A percentile compares a stretch with the other conserved stretches of the same genome.
Evolutionary conservation across 805 yeast genomes (phyloP).

Genomic region (Zygoascus flipseniorum): DNA sequence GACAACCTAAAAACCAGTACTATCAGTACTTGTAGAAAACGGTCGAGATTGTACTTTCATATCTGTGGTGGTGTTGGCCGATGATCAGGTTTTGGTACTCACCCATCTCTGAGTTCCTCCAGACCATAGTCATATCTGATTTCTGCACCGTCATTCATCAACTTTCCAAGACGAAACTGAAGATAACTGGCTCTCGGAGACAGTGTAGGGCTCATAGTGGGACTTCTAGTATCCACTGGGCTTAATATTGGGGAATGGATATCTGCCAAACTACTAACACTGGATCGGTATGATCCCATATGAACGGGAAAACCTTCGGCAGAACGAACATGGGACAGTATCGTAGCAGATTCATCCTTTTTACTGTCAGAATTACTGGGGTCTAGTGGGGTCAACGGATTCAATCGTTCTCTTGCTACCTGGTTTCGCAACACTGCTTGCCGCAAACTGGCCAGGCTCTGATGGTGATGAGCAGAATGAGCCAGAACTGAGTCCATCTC

Average conservation of each 20-base stretch:
- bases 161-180: slow-evolving; percentile 6
- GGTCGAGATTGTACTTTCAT: no score
- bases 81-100: not conserved
- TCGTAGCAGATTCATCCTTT: not conserved
- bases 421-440: not conserved
- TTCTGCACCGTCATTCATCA: slow-evolving; percentile 21
- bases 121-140: slow-evolving; percentile 30
- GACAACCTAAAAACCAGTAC: no score
- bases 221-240: not conserved
- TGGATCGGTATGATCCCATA: not conserved
- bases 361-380: not conserved
- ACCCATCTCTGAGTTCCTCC: slow-evolving; percentile 42
- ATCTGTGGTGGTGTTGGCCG: no score
- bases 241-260: not conserved
- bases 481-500: not conserved
- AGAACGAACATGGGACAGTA: not conserved
- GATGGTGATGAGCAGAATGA: not conserved
- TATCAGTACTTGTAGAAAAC: no score
- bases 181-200: slow-evolving; percentile 6
- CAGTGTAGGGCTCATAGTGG: not conserved
- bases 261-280: not conserved
- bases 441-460: not conserved
- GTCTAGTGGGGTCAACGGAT: slow-evolving; percentile 1
- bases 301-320: slow-evolving; percentile 1
- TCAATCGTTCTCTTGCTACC: not conserved